These are phyloP conservation scores for Pythium graminicola DNA, from an alignment of 352 stramenopile species.

Conservation along the genomic window DNA sequence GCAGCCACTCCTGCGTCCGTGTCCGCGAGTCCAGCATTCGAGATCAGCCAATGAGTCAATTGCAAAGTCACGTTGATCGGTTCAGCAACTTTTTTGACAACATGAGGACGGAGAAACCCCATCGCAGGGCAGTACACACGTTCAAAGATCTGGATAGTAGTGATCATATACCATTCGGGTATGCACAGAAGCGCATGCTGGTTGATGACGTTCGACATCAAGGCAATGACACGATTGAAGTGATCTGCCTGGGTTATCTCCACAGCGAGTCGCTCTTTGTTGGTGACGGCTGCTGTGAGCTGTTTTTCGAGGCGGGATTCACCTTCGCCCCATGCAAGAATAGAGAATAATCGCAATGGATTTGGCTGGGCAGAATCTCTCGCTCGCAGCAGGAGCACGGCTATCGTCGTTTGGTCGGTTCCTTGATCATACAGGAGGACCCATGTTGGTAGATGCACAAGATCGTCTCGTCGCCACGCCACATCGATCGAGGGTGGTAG, in stretches of 20 bases:
- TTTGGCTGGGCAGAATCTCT: neutral
- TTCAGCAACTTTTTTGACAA: neutral
- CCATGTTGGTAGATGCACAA: constrained; percentile 19
- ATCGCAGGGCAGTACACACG: constrained; percentile 29
- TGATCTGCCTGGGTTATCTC: constrained; percentile 27
- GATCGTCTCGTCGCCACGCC: constrained; percentile 19
- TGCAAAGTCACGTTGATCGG: neutral
- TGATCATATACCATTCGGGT: constrained; percentile 44
- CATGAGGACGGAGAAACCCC: constrained; percentile 11
- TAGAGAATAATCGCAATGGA: constrained; percentile 1
- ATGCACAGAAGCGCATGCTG: constrained; percentile 42
- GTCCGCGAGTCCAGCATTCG: constrained; percentile 3
- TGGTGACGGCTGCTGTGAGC: constrained; percentile 22
- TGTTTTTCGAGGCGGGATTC: constrained; percentile 9
- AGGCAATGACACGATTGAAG: constrained; percentile 27
- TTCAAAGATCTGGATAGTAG: constrained; percentile 21
- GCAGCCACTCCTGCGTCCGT: neutral
- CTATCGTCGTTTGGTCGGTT: constrained; percentile 3
- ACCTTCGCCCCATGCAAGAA: constrained; percentile 8
- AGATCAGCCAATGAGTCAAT: constrained; percentile 3
- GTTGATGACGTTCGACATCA: constrained; percentile 47
- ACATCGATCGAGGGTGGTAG: constrained; percentile 18
- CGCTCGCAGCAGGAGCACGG: constrained; percentile 15
- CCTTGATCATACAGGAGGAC: constrained; percentile 15
- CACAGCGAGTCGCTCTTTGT: constrained; percentile 36